Evolutionary conservation across 352 stramenopile genomes (phyloP), one percentile per base, ranked within the genome.

Genomic region (Elongisporangium prolatum): DNA sequence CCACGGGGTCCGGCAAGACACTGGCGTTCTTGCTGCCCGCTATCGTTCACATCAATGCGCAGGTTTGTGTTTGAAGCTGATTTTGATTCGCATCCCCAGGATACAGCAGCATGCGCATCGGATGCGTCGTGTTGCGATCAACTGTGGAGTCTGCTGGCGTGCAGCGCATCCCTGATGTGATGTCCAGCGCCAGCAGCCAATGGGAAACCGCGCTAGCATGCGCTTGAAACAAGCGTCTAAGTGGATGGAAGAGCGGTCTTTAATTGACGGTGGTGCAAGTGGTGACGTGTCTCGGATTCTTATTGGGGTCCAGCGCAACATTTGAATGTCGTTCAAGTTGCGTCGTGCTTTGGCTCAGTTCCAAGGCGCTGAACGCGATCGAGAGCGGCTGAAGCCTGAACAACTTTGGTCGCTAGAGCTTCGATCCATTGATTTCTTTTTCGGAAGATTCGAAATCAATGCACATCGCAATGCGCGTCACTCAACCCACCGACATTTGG

Each of bases 31-130:
- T 99, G 68, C 80, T 99, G n/a, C 97, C 97, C 13, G 97, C 93
- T 37, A 99, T 99, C 88, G 98, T 99, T 67, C 98, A 99, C 79
- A 99, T 99, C 84, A 99, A 99, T 80, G 97, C 96, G 66, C 96
- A 99, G 94, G 96, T 98, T 94, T 84, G 84, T 91, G 60, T 22
- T 64, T 80, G 71, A 73, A 69, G 63, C 69, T 40, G 28, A 40
- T 40, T 40, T 40, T 40, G 28, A 40, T 40, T 40, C 28, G 28
- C 28, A 40, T 40, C 28, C 28, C 28, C 28, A 40, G 28, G 28
- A 40, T 40, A 40, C 4, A 40, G 28, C 28, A 40, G 28, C 28
- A 40, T 40, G 28, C 28, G 28, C 28, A 6, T 40, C 28, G 9
- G 9, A 14, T 40, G 28, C 28, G 28, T 40, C 28, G 28, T 40